These are phyloP conservation scores for Penicillium egyptiacum DNA, from an alignment of 495 filamentous ascomycete species.

Conservation along the genomic window DNA sequence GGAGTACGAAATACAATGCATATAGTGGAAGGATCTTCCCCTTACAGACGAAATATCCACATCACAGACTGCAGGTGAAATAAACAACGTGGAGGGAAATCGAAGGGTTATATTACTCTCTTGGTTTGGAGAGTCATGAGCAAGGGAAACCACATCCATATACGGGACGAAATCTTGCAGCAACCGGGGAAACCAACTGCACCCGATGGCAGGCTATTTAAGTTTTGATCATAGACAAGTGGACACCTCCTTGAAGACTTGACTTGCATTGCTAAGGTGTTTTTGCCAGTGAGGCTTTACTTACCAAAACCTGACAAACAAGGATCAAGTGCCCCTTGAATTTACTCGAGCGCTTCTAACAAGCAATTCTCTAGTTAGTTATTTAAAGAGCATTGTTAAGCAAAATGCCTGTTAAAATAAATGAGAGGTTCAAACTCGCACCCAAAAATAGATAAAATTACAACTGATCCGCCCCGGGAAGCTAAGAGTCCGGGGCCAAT, in stretches of 20 bases:
- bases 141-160: constrained; percentile 18
- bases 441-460: constrained; percentile 11
- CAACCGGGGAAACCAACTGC: constrained; percentile 12
- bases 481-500: constrained; percentile 10
- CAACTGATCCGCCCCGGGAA: constrained; percentile 7
- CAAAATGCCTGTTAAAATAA: background rate
- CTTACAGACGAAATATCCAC: constrained; percentile 7
- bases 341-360: background rate
- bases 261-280: constrained; percentile 1
- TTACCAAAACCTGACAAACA: background rate
- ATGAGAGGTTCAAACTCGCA: background rate
- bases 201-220: constrained; percentile 9
- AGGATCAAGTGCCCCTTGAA: background rate
- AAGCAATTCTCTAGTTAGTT: background rate
- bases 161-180: constrained; percentile 15
- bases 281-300: constrained; percentile 8
- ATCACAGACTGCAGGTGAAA: background rate
- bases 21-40: background rate
- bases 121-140: constrained; percentile 3
- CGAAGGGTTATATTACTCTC: background rate
- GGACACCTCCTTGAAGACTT: constrained; percentile 1
- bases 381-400: background rate
- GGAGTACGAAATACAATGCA: background rate
- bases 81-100: constrained; percentile 11
- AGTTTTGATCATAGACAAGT: constrained; percentile 5